Evolutionary conservation across 768 basidiomycete genomes (phyloP), one percentile per base, ranked within the genome.

Genomic region (Lactarius trivialis): DNA sequence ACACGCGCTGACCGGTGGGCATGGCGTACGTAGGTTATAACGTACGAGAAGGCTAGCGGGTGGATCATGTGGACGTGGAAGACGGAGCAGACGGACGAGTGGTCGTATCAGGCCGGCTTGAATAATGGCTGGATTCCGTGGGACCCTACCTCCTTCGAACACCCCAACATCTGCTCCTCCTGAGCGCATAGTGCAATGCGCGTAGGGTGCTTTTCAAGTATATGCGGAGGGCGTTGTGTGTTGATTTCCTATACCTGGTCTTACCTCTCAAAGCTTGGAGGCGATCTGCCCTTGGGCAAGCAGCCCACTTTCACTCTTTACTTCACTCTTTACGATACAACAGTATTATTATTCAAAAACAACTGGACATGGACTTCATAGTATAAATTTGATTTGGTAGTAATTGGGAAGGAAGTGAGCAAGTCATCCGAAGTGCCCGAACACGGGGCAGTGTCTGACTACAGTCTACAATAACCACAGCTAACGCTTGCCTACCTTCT

Each of bases 1-100:
- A 7, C 19, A 7, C 3, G 7, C 8, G 41, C 41, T 45, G 33
- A 41, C 37, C 15, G 52, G 14, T 52, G n/a, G 12, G 45, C 43
- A 21, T 0, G n/a, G 21, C 53, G 17, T 41, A 19, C 7, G 14
- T 32, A 74, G 70, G 68, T 69, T 9, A 84, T 81, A 58, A 77
- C 89, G 5, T 91, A 80, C 60, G 89, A 91, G 76, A 75, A 75
- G 58, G 85, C 77, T 17, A 75, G 78, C 53, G 89, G 89, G 8
- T 91, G 89, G 89, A 74, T 90, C 30, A 83, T 86, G 71, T 91
- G 89, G 90, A 83, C 87, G 2, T 92, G 90, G 90, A 92, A 91
- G 76, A 72, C 89, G 0, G 91, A 93, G 72, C 74, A 75, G 60
- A 85, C 90, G 3, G 90, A 91, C 67, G 94, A 96, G 63, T 97